Conservation (phyloP, 805 yeast genomes). For the Saccharomycopsis schoenii region DNA sequence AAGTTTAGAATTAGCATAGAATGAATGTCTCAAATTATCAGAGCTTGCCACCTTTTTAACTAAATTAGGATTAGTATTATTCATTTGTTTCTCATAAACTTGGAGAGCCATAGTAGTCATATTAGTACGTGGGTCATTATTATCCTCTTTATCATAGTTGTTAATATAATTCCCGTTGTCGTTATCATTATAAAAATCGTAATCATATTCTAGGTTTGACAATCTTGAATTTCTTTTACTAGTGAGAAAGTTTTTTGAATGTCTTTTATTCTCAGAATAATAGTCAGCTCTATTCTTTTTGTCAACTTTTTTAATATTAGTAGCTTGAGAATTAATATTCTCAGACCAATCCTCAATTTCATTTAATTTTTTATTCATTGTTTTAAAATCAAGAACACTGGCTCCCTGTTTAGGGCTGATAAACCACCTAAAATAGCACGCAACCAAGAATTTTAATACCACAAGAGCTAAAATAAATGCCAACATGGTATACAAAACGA, state of each 20-base stretch:
- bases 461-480: conserved; percentile 80
- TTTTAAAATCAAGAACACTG: conserved; percentile 43
- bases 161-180: not conserved
- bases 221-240: conserved; percentile 27
- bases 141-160: not conserved
- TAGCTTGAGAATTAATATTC: conserved; percentile 41
- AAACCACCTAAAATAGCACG: conserved; percentile 84
- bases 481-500: conserved; percentile 73
- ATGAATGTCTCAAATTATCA: conserved; percentile 5
- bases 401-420: conserved; percentile 79
- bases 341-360: conserved; percentile 83
- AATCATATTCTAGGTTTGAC: conserved; percentile 20
- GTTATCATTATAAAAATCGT: conserved; percentile 5
- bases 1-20: conserved; percentile 9
- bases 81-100: not conserved
- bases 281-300: conserved; percentile 43
- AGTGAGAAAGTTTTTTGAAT: conserved; percentile 19
- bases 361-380: conserved; percentile 52
- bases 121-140: not conserved
- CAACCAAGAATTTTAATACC: conserved; percentile 65
- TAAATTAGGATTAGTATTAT: not conserved
- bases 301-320: conserved; percentile 39
- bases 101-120: conserved; percentile 18
- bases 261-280: conserved; percentile 21
- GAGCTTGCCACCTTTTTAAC: not conserved